Evolutionary conservation across 805 yeast genomes (phyloP).

Genomic region (Spathaspora sp.): DNA sequence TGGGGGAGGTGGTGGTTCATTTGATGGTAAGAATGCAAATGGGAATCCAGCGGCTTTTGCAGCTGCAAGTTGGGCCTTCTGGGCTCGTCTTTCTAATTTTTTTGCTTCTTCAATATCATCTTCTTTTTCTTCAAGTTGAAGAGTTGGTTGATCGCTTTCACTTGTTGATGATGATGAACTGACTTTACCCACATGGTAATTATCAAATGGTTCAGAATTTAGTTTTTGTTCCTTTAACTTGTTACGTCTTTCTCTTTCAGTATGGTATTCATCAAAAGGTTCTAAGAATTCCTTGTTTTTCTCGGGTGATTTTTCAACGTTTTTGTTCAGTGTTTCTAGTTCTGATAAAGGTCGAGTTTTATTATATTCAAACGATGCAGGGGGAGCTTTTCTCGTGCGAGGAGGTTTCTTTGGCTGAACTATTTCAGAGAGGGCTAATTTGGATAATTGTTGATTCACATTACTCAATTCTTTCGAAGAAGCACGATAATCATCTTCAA

Average conservation of each 20-base stretch:
- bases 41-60: slow-evolving; percentile 12
- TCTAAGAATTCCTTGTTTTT: slow-evolving; percentile 9
- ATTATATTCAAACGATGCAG: slow-evolving; percentile 4
- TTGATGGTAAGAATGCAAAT: slow-evolving; percentile 6
- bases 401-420: neutral
- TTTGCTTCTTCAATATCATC: slow-evolving; percentile 6
- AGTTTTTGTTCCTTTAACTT: neutral
- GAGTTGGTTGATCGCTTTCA: neutral
- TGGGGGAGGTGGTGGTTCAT: slow-evolving; percentile 7
- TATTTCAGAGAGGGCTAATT: neutral
- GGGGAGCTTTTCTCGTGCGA: slow-evolving; percentile 11
- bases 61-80: slow-evolving; percentile 10
- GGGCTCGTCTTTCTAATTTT: slow-evolving; percentile 7
- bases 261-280: slow-evolving; percentile 23
- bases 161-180: neutral
- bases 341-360: slow-evolving; percentile 10
- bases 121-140: slow-evolving; percentile 4
- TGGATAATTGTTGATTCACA: slow-evolving; percentile 1
- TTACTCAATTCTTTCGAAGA: neutral
- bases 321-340: neutral
- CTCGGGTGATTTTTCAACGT: neutral
- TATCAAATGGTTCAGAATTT: slow-evolving; percentile 21
- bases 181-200: slow-evolving; percentile 11
- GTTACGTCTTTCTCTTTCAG: slow-evolving; percentile 11
- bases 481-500: neutral